Base-by-base conservation (phyloP, 805 yeast genomes). In the Metschnikowia aberdeeniae region DNA sequence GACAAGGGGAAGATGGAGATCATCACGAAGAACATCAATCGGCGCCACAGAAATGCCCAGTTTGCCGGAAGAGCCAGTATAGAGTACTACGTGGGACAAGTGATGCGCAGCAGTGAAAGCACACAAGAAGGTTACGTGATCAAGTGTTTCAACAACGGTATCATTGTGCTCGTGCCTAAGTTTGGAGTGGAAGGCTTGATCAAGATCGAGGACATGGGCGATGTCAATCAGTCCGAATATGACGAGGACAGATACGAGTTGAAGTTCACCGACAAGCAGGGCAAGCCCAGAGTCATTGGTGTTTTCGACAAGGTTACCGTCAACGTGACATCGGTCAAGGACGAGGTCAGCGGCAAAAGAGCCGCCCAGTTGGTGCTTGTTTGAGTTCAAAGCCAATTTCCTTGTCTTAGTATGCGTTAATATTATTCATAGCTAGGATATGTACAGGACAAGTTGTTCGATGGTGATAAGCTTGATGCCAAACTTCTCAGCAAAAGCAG, bases 21-120 rank as follows among this genome's bases (percentile, higher is more conserved):
- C 52, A 82, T 93, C 47, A 89, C 90, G 57, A 81, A 81, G 55
- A 93, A 93, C 61, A 90, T 93, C 61, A 93, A 93, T 71, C 82
- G 77, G 56, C 84, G 97, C 55, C 99, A 93, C 64, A 81, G 99
- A 67, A 93, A 93, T 62, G 99, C 99, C 0, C 99, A 93, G 68
- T 87, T 92, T 73, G 99, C 99, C 1, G 99, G 99, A 32, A 79
- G 99, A 62, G 97, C 99, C 17, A 86, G 96, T 62, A 88, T 93
- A 50, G 99, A 93, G 64, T 93, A 93, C 68, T 93, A 88, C 60
- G 99, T 93, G 40, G 99, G 99, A 7, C 98, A 93, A 70, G 97
- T 92, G 34, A 86, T 93, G 86, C 86, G 88, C 63, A 83, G 82
- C 60, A 83, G 82, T 56, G 89, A 87, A 59, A 72, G 85, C 31